phyloP scores from a whole-genome alignment of 1,284 basidiomycete species.

The Lentinus polychrous region DNA sequence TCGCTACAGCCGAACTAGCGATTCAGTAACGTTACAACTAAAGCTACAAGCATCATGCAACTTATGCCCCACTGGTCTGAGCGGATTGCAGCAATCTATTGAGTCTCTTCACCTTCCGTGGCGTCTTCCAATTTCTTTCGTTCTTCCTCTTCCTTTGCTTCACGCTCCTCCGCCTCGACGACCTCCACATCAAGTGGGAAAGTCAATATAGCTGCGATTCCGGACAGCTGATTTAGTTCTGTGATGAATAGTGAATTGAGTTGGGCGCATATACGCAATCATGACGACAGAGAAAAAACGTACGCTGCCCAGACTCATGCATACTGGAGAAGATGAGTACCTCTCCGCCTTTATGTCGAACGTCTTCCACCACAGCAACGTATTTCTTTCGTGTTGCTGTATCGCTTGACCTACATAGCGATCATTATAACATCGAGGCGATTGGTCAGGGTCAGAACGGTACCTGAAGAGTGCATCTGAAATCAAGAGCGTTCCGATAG shows the following conservation, averaged over 20 bases:
- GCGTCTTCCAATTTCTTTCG: conserved; percentile 27
- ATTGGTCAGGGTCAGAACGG: conserved; percentile 13
- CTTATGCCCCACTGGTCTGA: neutral
- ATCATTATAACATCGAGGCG: neutral
- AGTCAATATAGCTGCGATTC: conserved; percentile 92
- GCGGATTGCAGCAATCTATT: neutral
- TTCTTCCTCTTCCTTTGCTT: conserved; percentile 49
- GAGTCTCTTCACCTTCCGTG: conserved; percentile 16
- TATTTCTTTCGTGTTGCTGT: conserved; percentile 76
- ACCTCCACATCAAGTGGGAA: conserved; percentile 96
- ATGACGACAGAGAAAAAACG: conserved; percentile 24
- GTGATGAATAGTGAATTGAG: conserved; percentile 6
- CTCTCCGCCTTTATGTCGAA: conserved; percentile 85
- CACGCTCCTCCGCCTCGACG: conserved; percentile 79
- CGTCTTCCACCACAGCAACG: conserved; percentile 85
- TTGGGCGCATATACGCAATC: neutral
- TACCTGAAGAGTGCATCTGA: conserved; percentile 93
- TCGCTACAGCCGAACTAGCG: conserved; percentile 11
- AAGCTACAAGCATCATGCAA: neutral
- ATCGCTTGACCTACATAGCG: conserved; percentile 58
- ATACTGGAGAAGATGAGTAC: conserved; percentile 97
- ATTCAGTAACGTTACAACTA: too few species aligned
- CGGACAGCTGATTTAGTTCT: conserved; percentile 95
- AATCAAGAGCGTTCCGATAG: conserved; percentile 91
- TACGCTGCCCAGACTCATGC: conserved; percentile 97